These are phyloP conservation scores for Mucor racemosus DNA, from an alignment of 371 early-diverging fungal species.

Conservation along the genomic window DNA sequence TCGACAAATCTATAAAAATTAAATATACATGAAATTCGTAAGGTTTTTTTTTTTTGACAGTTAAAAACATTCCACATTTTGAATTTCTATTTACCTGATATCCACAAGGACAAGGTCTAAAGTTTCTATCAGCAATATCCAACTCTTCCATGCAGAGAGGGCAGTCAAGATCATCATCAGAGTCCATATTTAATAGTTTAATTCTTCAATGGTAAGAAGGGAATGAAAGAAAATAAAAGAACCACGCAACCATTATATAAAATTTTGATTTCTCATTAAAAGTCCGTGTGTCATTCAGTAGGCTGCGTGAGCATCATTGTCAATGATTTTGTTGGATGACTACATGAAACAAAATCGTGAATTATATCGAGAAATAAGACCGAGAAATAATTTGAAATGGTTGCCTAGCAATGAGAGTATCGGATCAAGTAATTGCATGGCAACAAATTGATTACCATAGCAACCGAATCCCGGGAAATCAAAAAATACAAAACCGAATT, in stretches of 20 bases:
- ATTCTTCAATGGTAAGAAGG: background rate
- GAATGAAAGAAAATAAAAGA: background rate
- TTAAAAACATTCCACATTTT: background rate
- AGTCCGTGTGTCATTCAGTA: background rate
- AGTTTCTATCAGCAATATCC: conserved; percentile 92
- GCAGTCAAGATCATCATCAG: conserved; percentile 89
- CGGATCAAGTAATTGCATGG: too few species aligned
- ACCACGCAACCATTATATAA: conserved; percentile 6
- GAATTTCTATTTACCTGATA: conserved; percentile 77
- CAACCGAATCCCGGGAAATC: too few species aligned
- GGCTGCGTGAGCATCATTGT: too few species aligned
- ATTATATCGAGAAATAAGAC: too few species aligned
- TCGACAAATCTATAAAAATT: conserved; percentile 24
- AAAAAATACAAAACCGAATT: too few species aligned
- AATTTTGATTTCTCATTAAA: background rate
- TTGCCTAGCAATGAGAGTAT: too few species aligned
- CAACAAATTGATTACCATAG: too few species aligned
- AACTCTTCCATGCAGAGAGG: conserved; percentile 98
- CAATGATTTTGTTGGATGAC: too few species aligned
- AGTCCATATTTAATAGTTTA: conserved; percentile 23
- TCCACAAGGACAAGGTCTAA: conserved; percentile 97
- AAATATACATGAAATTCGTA: background rate
- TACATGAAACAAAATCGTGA: too few species aligned
- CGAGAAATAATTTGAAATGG: too few species aligned
- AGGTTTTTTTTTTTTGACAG: conserved; percentile 3